Evolutionary conservation across 2,329 filamentous ascomycete species (phyloP), one percentile per base, ranked within the genome.

Genomic region (Microcyclosporella mali): DNA sequence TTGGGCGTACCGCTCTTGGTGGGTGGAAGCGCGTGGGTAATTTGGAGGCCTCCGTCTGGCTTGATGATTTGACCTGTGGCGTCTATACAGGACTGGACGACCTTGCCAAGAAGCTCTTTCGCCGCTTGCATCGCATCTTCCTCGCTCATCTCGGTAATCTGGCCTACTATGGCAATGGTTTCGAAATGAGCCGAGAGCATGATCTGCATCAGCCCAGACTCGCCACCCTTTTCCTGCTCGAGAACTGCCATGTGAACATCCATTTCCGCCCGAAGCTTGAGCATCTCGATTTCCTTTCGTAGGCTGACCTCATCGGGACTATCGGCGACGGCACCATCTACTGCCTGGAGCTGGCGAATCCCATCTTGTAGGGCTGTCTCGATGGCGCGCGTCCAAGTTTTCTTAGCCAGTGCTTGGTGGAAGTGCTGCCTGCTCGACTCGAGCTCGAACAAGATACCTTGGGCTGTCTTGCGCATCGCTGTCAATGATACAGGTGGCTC

Each of bases 111-210:
- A 35, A 89, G 81, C 16, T 73, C 74, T 61, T 84, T 88, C 18
- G 89, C 92, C 43, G 85, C 82, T 12, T 82, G 72, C 2, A 95
- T 77, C 1, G 90, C 92, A 49, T 94, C 84, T 27, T 84, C 79
- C 61, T 94, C 87, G 45, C 77, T 83, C 81, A 97, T 88, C 28
- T 78, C 73, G 54, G 90, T 78, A 17, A 92, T 86, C 52, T 87
- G 85, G 41, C 84, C 81, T 41, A 98, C 77, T 1, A 88, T 87
- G 3, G 86, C 74, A 47, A 97, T 78, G 2, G 89, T 90, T 57
- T 95, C 89, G 55, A 98, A 94, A 58, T 97, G 90, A 10, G 90
- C 87, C 40, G 85, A 83, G 9, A 97, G 77, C 41, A 98, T 75
- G 37, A 86, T 78, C 65, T 95, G 89, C 58, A 95, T 74, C 52